Evolutionary conservation across 2,329 filamentous ascomycete species (phyloP), one percentile per base, ranked within the genome.

Genomic region (Claviceps sp.): DNA sequence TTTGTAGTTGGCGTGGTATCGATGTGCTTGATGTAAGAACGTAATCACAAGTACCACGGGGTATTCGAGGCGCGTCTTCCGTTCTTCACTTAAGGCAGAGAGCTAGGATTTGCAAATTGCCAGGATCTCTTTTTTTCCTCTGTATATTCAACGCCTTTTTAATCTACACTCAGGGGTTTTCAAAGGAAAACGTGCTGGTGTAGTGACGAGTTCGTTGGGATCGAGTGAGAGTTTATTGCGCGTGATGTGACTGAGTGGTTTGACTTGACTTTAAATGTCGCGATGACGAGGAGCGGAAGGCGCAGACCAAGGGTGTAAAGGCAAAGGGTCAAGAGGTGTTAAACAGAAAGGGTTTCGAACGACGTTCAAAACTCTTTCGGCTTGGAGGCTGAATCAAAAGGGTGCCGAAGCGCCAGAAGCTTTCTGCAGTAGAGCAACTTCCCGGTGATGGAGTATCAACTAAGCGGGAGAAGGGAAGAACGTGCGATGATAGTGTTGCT

Each of bases 151-250:
- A 54, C 53, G 54, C 58, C 58, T 67, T 72, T 11, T 52, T 50
- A 18, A 55, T 55, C 77, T 89, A 89, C 86, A 90, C 87, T 61
- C 87, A 82, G 78, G 75, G 79, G 78, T 81, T 77, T 82, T 84
- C 86, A 78, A 88, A 89, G 75, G 84, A 89, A 90, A 91, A 89
- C 85, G 83, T 87, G 87, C 84, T 89, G 86, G 85, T 90, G 86
- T 73, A 79, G 75, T 77, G 76, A 70, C 68, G 69, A 66, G 56
- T 48, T 63, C 63, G 65, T 57, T 65, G 63, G 65, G 59, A 67
- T 67, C 68, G 68, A 62, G 67, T 66, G 26, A 70, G 68, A 24
- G 14, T 40, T 69, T 70, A 66, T 62, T 61, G 62, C 61, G 64
- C 65, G 66, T 68, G 67, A 68, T 66, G 64, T 67, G 67, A 55